Evolutionary conservation across 352 stramenopile genomes (phyloP).

Genomic region (Pythium periplocum): DNA sequence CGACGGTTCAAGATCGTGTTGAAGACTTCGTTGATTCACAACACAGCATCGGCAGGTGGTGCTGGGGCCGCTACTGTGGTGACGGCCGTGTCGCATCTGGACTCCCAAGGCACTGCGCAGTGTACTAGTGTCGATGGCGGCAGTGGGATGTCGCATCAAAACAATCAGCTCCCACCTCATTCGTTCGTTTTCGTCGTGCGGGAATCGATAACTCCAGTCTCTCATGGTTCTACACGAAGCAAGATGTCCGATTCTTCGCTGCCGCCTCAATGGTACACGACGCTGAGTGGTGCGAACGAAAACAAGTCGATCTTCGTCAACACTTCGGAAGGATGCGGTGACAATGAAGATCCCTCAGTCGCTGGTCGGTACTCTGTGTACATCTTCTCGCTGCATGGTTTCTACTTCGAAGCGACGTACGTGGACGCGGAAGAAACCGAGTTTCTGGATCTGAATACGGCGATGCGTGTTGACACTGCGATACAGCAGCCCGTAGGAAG

Average conservation of each 20-base stretch:
- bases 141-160: conserved; percentile 1
- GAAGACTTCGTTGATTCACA: conserved; percentile 38
- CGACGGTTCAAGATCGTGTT: conserved; percentile 30
- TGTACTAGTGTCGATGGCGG: conserved; percentile 12
- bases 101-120: conserved; percentile 17
- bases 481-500: background rate
- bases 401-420: conserved; percentile 31
- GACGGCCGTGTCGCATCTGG: conserved; percentile 1
- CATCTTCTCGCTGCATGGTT: conserved; percentile 30
- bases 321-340: background rate
- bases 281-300: conserved; percentile 28
- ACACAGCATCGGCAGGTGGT: conserved; percentile 25
- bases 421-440: conserved; percentile 1
- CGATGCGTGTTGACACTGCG: background rate
- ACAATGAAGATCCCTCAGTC: background rate
- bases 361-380: conserved; percentile 27
- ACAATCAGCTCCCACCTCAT: conserved; percentile 8
- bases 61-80: conserved; percentile 26
- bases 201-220: conserved; percentile 5
- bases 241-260: conserved; percentile 14
- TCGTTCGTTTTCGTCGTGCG: conserved; percentile 49
- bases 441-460: too few relatives aligned
- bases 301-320: conserved; percentile 35
- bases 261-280: conserved; percentile 48
- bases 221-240: conserved; percentile 5